Percentiles rank a stretch among this genome's conserved stretches.
Evolutionary conservation across 2,329 filamentous ascomycete species (phyloP).

Genomic region (Venturia effusa): DNA sequence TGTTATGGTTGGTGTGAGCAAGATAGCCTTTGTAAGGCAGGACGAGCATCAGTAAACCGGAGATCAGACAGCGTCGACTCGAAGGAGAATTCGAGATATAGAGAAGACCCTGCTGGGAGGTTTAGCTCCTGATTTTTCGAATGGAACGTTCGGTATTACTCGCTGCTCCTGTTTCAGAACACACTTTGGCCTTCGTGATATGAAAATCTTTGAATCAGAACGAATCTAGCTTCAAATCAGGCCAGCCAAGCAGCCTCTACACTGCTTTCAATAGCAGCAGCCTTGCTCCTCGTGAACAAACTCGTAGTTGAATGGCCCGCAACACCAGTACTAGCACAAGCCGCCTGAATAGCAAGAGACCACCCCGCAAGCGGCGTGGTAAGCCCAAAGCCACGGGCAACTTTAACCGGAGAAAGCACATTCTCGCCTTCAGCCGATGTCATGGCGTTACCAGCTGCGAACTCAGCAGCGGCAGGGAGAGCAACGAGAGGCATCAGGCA

Average conservation of each 20-base stretch:
- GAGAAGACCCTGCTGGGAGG: too few species aligned
- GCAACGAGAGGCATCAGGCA: constrained; percentile 11
- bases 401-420: constrained; percentile 15
- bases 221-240: not conserved
- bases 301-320: not conserved
- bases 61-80: too few species aligned
- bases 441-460: constrained; percentile 14
- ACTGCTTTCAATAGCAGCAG: not conserved
- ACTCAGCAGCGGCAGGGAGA: constrained; percentile 20
- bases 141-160: too few species aligned
- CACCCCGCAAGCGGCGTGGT: constrained; percentile 18
- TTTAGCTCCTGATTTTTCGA: too few species aligned
- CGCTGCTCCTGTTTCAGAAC: too few species aligned
- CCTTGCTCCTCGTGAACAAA: not conserved
- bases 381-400: constrained; percentile 20
- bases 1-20: too few species aligned
- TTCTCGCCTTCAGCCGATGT: constrained; percentile 16
- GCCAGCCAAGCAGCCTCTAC: not conserved
- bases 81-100: too few species aligned
- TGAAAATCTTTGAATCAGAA: too few species aligned
- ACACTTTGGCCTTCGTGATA: too few species aligned
- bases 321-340: constrained; percentile 7
- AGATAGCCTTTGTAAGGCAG: too few species aligned
- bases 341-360: constrained; percentile 11
- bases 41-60: too few species aligned